Evolutionary conservation across 495 filamentous ascomycete species (phyloP).

Genomic region (Saxispiralis lemnorum): DNA sequence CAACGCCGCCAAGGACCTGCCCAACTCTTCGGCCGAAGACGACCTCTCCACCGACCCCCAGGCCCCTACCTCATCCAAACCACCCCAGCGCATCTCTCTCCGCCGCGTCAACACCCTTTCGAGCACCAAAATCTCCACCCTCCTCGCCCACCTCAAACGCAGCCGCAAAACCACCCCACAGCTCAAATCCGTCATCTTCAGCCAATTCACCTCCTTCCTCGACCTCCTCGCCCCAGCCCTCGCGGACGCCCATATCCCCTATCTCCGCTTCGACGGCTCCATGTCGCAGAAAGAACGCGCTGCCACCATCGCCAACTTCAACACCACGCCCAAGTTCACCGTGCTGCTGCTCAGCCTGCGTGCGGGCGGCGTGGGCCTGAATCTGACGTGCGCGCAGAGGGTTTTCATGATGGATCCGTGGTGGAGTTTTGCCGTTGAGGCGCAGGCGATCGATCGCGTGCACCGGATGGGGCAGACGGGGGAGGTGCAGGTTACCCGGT

Average conservation of each 20-base stretch:
- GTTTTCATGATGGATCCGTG: conserved; percentile 99
- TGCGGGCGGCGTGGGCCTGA: conserved; percentile 85
- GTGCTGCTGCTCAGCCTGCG: conserved; percentile 72
- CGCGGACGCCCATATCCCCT: conserved; percentile 47
- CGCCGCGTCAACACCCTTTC: conserved; percentile 62
- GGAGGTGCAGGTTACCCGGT: conserved; percentile 69
- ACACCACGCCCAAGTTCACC: conserved; percentile 21
- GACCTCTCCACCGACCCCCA: conserved; percentile 10
- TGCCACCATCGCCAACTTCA: conserved; percentile 55
- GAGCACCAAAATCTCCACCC: conserved; percentile 69
- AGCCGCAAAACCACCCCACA: conserved; percentile 40
- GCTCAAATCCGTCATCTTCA: conserved; percentile 87
- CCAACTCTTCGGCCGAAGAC: background rate
- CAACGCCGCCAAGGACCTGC: background rate
- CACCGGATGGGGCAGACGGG: conserved; percentile 91
- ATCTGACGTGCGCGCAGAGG: conserved; percentile 68
- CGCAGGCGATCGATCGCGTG: conserved; percentile 96
- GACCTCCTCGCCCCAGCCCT: conserved; percentile 74
- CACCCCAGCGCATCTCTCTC: conserved; percentile 50
- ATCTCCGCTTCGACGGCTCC: conserved; percentile 76
- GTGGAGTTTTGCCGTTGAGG: conserved; percentile 96
- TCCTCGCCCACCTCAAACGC: conserved; percentile 54
- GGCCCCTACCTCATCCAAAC: conserved; percentile 20
- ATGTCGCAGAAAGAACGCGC: conserved; percentile 75
- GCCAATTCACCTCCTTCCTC: conserved; percentile 92